phyloP scores from a whole-genome alignment of 805 yeast genomes.

The Candida lessepsii region DNA sequence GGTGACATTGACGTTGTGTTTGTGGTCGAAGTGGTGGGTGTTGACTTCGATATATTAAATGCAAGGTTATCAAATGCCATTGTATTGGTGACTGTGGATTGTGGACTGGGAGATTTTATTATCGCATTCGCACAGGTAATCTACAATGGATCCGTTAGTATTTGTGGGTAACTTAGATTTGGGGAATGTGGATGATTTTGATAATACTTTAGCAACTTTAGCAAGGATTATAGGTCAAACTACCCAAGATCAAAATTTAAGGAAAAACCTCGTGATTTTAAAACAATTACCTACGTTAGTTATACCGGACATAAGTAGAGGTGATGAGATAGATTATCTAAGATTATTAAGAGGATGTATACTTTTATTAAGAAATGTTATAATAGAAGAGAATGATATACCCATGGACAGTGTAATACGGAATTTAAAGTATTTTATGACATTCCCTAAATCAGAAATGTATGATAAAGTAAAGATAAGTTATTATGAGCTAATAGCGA shows the following conservation, averaged over 20 bases:
- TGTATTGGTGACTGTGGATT: not conserved
- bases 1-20: conserved; percentile 21
- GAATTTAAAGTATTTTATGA: conserved; percentile 2
- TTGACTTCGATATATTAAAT: conserved; percentile 37
- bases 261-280: not conserved
- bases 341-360: conserved; percentile 48
- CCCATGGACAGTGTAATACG: conserved; percentile 6
- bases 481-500: conserved; percentile 26
- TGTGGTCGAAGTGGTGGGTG: conserved; percentile 43
- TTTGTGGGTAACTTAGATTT: not conserved
- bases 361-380: conserved; percentile 49
- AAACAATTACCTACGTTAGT: not conserved
- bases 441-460: conserved; percentile 7
- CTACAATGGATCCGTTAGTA: not conserved
- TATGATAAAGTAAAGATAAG: conserved; percentile 16
- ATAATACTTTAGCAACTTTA: conserved; percentile 5
- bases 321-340: conserved; percentile 12
- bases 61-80: conserved; percentile 33
- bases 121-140: too few relatives aligned
- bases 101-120: too few relatives aligned
- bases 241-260: not conserved
- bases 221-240: conserved; percentile 2
- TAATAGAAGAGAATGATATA: conserved; percentile 23
- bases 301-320: not conserved
- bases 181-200: conserved; percentile 2